Evolutionary conservation across 2,329 filamentous ascomycete species (phyloP).

Genomic region (Dactylellina drechsleri): DNA sequence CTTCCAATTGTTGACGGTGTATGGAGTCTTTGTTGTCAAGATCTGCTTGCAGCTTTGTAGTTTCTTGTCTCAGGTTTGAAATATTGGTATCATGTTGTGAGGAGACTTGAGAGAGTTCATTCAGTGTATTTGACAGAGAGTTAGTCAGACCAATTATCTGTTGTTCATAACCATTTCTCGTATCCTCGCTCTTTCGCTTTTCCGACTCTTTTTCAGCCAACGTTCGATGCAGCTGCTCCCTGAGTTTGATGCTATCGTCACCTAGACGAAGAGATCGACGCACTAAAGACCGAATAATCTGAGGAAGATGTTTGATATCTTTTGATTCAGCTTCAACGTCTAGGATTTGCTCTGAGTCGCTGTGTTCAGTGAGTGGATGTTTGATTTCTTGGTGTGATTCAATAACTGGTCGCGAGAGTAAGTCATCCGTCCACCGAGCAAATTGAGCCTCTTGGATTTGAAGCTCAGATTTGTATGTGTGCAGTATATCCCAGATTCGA

Average conservation of each 20-base stretch:
- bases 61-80: conserved; percentile 35
- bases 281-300: conserved; percentile 12
- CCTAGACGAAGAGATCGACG: conserved; percentile 18
- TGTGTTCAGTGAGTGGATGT: no score
- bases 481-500: no score
- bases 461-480: no score
- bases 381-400: no score
- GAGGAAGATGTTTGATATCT: conserved; percentile 7
- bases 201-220: conserved; percentile 24
- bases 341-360: no score
- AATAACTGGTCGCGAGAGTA: no score
- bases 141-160: conserved; percentile 45
- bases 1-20: conserved; percentile 14
- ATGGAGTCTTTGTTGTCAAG: conserved; percentile 21
- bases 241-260: conserved; percentile 8
- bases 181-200: conserved; percentile 30
- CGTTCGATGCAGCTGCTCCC: conserved; percentile 22
- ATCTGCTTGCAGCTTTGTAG: conserved; percentile 20
- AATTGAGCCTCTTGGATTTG: no score
- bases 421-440: no score
- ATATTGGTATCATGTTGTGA: conserved; percentile 36
- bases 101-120: conserved; percentile 47
- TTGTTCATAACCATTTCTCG: conserved; percentile 37
- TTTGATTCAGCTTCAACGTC: no score
- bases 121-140: conserved; percentile 42